Evolutionary conservation across 169 alveolate genomes (phyloP).

Genomic region (Cryptosporidium ryanae): DNA sequence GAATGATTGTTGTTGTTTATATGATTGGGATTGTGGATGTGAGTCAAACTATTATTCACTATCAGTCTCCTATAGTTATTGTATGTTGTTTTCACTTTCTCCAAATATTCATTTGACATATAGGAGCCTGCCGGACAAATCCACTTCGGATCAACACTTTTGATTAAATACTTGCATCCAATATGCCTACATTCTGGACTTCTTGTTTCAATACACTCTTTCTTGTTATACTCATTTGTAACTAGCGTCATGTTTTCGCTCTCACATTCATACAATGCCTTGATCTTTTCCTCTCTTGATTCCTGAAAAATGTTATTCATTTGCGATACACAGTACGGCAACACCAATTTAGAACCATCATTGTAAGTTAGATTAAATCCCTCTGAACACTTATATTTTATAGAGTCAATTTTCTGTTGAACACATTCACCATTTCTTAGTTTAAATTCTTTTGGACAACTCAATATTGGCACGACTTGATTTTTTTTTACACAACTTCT

Average conservation of each 20-base stretch:
- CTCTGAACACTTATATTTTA: conserved; percentile 28
- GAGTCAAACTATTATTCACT: background rate
- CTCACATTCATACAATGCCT: conserved; percentile 37
- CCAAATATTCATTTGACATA: background rate
- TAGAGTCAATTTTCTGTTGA: conserved; percentile 31
- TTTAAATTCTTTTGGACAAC: conserved; percentile 57
- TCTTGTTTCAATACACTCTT: conserved; percentile 29
- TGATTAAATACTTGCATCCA: conserved; percentile 11
- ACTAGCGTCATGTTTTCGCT: background rate
- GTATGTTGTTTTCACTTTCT: background rate
- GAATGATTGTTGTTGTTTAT: conserved; percentile 2
- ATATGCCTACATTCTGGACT: conserved; percentile 23
- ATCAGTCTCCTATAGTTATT: background rate
- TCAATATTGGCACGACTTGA: conserved; percentile 10
- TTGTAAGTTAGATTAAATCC: conserved; percentile 11
- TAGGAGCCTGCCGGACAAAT: conserved; percentile 26
- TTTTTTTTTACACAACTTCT: conserved; percentile 18
- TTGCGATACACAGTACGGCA: conserved; percentile 44
- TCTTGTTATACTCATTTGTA: conserved; percentile 10
- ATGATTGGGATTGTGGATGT: background rate
- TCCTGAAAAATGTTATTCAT: background rate
- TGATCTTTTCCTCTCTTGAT: background rate
- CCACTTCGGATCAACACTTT: conserved; percentile 40
- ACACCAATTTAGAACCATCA: background rate
- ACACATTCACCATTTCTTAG: conserved; percentile 33